Conservation (phyloP, 129 eudicot genomes). For the Artemisia tridentata region DNA sequence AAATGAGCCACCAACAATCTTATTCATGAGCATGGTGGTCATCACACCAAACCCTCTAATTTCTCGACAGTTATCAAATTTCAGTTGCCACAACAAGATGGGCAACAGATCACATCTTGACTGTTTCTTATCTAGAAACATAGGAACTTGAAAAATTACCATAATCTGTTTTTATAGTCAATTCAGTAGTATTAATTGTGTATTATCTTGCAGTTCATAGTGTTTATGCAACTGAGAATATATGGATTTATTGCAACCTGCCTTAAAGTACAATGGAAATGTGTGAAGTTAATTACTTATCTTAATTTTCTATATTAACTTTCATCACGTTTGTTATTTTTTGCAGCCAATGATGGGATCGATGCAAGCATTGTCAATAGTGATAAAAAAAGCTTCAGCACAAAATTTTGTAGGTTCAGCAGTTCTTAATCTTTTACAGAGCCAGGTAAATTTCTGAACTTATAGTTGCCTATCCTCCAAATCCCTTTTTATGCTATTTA, state of each 20-base stretch:
- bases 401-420: conserved; percentile 69
- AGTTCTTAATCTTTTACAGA: conserved; percentile 90
- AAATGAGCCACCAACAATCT: conserved; percentile 4
- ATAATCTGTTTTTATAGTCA: background rate
- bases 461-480: background rate
- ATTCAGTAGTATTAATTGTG: background rate
- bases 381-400: conserved; percentile 69
- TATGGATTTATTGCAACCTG: conserved; percentile 4
- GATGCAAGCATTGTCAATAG: conserved; percentile 77
- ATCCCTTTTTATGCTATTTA: conserved; percentile 4
- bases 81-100: background rate
- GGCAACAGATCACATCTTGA: background rate
- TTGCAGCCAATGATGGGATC: conserved; percentile 94
- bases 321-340: conserved; percentile 5
- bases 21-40: conserved; percentile 5
- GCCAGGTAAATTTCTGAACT: conserved; percentile 55
- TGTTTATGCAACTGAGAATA: conserved; percentile 13
- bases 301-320: conserved; percentile 1
- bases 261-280: conserved; percentile 2
- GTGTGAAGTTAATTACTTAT: conserved; percentile 6
- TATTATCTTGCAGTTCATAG: conserved; percentile 2
- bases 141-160: background rate
- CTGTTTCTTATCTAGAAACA: background rate
- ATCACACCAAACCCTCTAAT: background rate
- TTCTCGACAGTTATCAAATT: background rate